phyloP scores from a whole-genome alignment of 169 alveolate genomes.

The Fabrea salina region DNA sequence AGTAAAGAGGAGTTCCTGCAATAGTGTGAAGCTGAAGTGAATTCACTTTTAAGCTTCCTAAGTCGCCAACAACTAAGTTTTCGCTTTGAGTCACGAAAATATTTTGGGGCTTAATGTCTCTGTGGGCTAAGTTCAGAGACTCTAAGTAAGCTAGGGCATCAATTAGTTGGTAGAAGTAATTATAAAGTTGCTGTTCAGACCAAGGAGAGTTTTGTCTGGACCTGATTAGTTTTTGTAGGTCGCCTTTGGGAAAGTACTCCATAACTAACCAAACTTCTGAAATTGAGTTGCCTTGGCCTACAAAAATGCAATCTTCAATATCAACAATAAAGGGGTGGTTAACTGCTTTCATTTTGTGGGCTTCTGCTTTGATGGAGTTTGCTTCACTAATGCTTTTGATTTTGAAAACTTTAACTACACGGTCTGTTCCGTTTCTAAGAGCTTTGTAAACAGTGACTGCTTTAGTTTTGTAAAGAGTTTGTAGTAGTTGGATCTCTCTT shows the following conservation, averaged over 20 bases:
- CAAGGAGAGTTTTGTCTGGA: background rate
- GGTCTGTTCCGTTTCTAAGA: background rate
- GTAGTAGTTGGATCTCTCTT: background rate
- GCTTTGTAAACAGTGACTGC: background rate
- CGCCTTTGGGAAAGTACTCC: constrained; percentile 3
- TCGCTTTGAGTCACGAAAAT: background rate
- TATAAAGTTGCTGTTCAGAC: background rate
- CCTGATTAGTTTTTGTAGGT: background rate
- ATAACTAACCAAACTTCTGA: background rate
- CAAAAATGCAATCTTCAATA: background rate
- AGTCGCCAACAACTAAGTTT: no score
- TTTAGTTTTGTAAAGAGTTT: background rate
- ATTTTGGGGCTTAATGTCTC: constrained; percentile 31
- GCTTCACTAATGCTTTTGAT: background rate
- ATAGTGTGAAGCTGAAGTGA: background rate
- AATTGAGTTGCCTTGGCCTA: background rate
- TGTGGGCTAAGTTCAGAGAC: background rate
- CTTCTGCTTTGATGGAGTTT: background rate
- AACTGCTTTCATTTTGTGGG: background rate
- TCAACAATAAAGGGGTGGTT: background rate
- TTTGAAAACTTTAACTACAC: background rate
- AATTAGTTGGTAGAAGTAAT: background rate
- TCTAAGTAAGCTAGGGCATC: background rate
- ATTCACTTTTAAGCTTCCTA: background rate
- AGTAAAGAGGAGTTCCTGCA: constrained; percentile 14